Evolutionary conservation across 2,329 filamentous ascomycete species (phyloP).

Genomic region (Penicillium concentricum): DNA sequence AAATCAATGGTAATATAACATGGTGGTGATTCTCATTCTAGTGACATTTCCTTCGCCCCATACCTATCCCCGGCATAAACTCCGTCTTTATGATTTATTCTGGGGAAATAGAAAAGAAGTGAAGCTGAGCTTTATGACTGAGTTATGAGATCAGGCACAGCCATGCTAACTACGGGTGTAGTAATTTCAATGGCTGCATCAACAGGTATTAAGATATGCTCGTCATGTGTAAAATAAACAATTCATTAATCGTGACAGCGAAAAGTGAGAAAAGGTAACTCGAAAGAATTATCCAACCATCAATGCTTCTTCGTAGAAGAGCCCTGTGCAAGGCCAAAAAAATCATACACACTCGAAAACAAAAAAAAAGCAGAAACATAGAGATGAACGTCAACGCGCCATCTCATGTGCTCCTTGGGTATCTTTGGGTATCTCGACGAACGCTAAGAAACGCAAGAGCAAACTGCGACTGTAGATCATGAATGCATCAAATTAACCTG

Average conservation of each 20-base stretch:
- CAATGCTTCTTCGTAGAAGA: background rate
- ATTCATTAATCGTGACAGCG: background rate
- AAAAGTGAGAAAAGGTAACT: slow-evolving; percentile 33
- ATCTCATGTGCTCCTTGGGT: background rate
- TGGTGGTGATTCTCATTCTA: no score
- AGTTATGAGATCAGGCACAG: no score
- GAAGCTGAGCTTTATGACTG: no score
- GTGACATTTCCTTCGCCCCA: no score
- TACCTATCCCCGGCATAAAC: no score
- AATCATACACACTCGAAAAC: background rate
- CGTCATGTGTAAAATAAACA: no score
- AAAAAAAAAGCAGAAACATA: background rate
- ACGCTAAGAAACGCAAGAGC: background rate
- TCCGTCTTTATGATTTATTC: no score
- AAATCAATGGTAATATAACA: no score
- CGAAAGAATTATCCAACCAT: slow-evolving; percentile 37
- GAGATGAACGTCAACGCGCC: background rate
- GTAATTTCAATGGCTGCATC: no score
- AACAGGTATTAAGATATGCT: background rate
- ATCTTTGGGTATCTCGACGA: background rate
- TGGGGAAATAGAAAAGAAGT: no score
- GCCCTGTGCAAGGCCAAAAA: background rate
- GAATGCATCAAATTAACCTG: background rate
- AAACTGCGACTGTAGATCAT: background rate
- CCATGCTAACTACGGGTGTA: no score